Base-by-base conservation (phyloP, 116 monocot genomes). In the Thalassia testudinum region DNA sequence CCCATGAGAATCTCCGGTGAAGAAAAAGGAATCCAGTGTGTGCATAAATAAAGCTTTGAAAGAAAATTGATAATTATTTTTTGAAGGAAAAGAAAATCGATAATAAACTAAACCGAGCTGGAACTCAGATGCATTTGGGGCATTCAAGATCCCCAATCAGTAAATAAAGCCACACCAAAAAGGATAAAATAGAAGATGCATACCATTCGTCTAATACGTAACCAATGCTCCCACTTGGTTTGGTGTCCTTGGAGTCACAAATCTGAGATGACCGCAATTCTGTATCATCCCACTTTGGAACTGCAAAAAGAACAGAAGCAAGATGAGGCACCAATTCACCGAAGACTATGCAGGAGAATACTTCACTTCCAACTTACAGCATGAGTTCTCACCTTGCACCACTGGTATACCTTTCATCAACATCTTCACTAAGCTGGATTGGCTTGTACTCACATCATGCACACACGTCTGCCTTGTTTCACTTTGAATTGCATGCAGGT, bases 131-230 rank as follows among this genome's bases (percentile, higher is more conserved):
- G 40, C 11, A 40, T 7, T 7, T 40, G 40, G 14, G 40, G 40
- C 11, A 14, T 40, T 40, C 40, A 40, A 7, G 14, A 40, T 8
- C 7, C 14, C 40, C 14, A 40, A 8, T 40, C 14, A 14, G 7
- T 7, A 40, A 40, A 40, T 14, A 40, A 40, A 40, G 14, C 14
- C 40, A 40, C 14, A 14, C 14, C 8, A 55, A 28, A 10, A 55
- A 55, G 29, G 25, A 49, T 22, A 13, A 7, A 38, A 7, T 5
- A 30, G 48, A 66, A 60, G 20, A 53, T 70, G 52, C 77, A 53
- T 65, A 99, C 97, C 80, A 80, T 42, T 99, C 90, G 63, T 90
- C 90, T 24, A 82, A 64, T 21, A 89, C 62, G 65, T 80, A 78
- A 58, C 89, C 90, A 65, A 89, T 73, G 62, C 45, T 71, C 12